Percentiles rank a stretch among this genome's conserved stretches.
Conservation (phyloP, 1,139 yeast genomes). For the Saccharomyces hybrid region DNA sequence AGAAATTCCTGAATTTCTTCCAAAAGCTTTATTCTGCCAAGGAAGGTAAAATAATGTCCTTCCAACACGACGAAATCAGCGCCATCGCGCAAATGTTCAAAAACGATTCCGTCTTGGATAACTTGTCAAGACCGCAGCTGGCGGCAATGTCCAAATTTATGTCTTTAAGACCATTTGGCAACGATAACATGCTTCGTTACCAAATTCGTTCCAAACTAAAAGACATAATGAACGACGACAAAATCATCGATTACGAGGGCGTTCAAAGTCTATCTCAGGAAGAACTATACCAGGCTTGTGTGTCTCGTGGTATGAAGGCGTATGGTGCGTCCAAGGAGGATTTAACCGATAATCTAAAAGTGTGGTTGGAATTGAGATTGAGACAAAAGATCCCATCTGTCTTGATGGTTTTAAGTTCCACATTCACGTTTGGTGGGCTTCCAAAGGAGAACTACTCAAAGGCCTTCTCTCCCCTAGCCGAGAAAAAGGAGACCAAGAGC, state of each 20-base stretch:
- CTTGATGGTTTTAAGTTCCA: constrained; percentile 71
- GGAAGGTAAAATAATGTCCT: constrained; percentile 33
- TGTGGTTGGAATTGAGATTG: constrained; percentile 86
- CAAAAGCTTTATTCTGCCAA: constrained; percentile 54
- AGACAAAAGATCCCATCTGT: constrained; percentile 90
- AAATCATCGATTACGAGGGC: constrained; percentile 89
- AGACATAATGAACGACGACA: constrained; percentile 86
- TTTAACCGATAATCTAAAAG: constrained; percentile 70
- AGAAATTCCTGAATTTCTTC: constrained; percentile 73
- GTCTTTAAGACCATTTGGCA: constrained; percentile 88
- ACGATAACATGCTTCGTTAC: constrained; percentile 85
- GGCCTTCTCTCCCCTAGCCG: constrained; percentile 1
- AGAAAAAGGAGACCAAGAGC: constrained; percentile 8
- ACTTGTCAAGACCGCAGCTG: constrained; percentile 83
- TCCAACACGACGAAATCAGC: constrained; percentile 59
- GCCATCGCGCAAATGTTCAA: constrained; percentile 84
- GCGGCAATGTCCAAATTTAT: constrained; percentile 92
- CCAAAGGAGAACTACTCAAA: constrained; percentile 1
- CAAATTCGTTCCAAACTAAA: constrained; percentile 86
- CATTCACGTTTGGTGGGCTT: constrained; percentile 78
- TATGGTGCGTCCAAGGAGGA: constrained; percentile 77
- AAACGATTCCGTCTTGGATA: constrained; percentile 89
- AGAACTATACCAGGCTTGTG: constrained; percentile 87
- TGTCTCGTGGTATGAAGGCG: constrained; percentile 87
- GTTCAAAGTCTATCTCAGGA: constrained; percentile 69